These are phyloP conservation scores for Polytolypa hystricis DNA, from an alignment of 2,329 filamentous ascomycete genomes.

Conservation along the genomic window DNA sequence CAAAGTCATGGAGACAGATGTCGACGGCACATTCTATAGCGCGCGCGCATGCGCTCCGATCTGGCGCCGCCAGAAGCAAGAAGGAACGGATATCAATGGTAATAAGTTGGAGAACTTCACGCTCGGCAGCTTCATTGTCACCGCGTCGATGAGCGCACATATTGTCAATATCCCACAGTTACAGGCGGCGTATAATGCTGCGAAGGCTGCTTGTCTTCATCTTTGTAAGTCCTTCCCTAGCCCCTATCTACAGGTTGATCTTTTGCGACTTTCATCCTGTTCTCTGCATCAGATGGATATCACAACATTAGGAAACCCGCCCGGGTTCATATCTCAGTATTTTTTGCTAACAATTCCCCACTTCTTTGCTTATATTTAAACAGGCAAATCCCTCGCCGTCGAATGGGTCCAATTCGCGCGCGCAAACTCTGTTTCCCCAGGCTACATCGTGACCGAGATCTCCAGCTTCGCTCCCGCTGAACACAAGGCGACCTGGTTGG, in stretches of 20 bases:
- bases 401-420: slow-evolving; percentile 69
- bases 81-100: slow-evolving; percentile 53
- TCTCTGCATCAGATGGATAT: too few species aligned
- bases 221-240: slow-evolving; percentile 28
- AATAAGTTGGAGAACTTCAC: slow-evolving; percentile 49
- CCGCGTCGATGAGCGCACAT: slow-evolving; percentile 66
- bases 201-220: slow-evolving; percentile 52
- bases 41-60: slow-evolving; percentile 58
- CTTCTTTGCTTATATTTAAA: too few species aligned
- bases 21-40: slow-evolving; percentile 70
- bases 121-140: slow-evolving; percentile 63
- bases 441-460: slow-evolving; percentile 67
- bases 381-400: slow-evolving; percentile 58
- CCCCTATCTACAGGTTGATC: too few species aligned
- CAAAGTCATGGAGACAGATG: slow-evolving; percentile 58
- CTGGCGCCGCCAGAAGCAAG: slow-evolving; percentile 58
- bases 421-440: slow-evolving; percentile 61
- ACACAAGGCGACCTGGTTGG: slow-evolving; percentile 61
- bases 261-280: too few species aligned
- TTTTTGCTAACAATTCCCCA: too few species aligned
- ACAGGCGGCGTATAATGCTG: slow-evolving; percentile 63
- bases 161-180: slow-evolving; percentile 68
- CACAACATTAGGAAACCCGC: too few species aligned
- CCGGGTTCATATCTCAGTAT: too few species aligned
- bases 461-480: slow-evolving; percentile 53